These are phyloP conservation scores for Podospora australis DNA, from an alignment of 495 filamentous ascomycete species.

Conservation along the genomic window DNA sequence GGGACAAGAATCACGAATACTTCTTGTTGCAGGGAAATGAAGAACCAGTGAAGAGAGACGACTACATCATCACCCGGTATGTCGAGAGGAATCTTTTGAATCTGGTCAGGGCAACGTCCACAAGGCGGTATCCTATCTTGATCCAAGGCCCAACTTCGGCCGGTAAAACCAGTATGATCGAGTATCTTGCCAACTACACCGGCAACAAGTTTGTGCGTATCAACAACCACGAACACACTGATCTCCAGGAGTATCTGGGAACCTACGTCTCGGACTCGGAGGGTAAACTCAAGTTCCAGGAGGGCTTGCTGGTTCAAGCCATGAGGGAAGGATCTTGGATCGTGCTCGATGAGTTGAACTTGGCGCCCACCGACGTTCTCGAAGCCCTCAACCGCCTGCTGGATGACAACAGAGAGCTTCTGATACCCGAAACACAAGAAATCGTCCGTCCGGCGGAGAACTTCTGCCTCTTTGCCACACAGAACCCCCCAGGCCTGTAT, in stretches of 20 bases:
- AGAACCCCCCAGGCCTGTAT: constrained; percentile 94
- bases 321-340: constrained; percentile 94
- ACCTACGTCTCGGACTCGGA: constrained; percentile 83
- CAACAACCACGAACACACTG: constrained; percentile 99
- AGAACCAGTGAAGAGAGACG: constrained; percentile 60
- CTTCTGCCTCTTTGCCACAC: constrained; percentile 99
- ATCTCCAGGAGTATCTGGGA: constrained; percentile 95
- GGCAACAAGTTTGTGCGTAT: constrained; percentile 97
- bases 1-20: constrained; percentile 63
- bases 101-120: constrained; percentile 84
- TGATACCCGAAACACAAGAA: constrained; percentile 96
- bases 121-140: constrained; percentile 85
- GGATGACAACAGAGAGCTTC: constrained; percentile 95
- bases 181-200: constrained; percentile 89
- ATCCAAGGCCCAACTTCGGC: constrained; percentile 95
- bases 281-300: constrained; percentile 82
- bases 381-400: constrained; percentile 92
- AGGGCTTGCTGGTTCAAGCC: constrained; percentile 89
- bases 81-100: constrained; percentile 92
- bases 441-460: constrained; percentile 82
- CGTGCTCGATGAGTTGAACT: constrained; percentile 92
- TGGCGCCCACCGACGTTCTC: constrained; percentile 92
- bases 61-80: constrained; percentile 96
- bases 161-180: constrained; percentile 99
- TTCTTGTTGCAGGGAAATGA: constrained; percentile 77